A percentile compares a stretch with the other conserved stretches of the same genome.
Conservation (phyloP, 257 asterid genomes). For the Eucommia ulmoides region DNA sequence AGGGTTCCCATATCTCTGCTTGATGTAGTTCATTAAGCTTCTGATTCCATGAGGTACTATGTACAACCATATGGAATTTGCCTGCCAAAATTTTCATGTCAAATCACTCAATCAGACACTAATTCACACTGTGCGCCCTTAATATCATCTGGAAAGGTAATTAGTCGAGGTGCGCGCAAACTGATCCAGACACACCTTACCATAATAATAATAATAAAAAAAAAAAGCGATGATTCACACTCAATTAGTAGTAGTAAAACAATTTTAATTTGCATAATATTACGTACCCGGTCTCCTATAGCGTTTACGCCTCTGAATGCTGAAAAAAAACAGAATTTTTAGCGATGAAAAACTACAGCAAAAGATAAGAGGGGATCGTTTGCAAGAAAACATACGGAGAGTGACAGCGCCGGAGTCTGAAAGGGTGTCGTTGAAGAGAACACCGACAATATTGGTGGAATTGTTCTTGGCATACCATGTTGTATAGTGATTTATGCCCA, state of each 20-base stretch:
- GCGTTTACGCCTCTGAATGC: neutral
- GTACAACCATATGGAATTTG: slow-evolving; percentile 74
- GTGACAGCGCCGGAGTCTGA: slow-evolving; percentile 52
- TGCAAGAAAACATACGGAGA: slow-evolving; percentile 48
- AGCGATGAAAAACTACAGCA: neutral
- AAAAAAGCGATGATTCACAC: too few relatives aligned
- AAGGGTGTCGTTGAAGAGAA: slow-evolving; percentile 39
- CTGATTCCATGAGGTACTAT: slow-evolving; percentile 79
- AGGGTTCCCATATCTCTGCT: slow-evolving; percentile 57
- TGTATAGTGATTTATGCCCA: slow-evolving; percentile 86
- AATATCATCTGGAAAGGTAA: too few relatives aligned
- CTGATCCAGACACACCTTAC: neutral
- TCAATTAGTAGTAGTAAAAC: too few relatives aligned
- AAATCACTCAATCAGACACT: neutral
- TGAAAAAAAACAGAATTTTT: neutral
- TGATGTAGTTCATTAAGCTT: slow-evolving; percentile 70
- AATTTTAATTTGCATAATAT: too few relatives aligned
- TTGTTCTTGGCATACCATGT: slow-evolving; percentile 62
- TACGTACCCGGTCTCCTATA: neutral
- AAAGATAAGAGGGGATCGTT: neutral
- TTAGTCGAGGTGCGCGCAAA: too few relatives aligned
- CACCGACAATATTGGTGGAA: slow-evolving; percentile 28
- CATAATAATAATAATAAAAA: too few relatives aligned
- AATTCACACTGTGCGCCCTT: neutral
- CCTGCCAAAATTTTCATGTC: slow-evolving; percentile 49